phyloP scores from a whole-genome alignment of 768 basidiomycete genomes.

The Amanita polypyramis region DNA sequence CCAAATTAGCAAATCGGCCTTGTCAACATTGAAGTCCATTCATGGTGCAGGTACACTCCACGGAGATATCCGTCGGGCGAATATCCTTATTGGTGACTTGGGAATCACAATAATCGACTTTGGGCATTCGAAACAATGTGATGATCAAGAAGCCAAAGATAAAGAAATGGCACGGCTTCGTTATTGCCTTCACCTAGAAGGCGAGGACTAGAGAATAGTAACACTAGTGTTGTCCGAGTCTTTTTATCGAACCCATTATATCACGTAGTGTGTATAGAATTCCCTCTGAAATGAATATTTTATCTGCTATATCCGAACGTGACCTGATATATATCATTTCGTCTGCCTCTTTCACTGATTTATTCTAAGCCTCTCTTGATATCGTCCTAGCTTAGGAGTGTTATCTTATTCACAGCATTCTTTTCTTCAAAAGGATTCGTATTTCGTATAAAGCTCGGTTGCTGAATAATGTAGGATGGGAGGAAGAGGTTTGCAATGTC shows the following conservation, averaged over 20 bases:
- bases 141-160: slow-evolving; percentile 13
- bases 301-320: neutral
- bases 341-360: neutral
- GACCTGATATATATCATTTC: neutral
- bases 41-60: slow-evolving; percentile 13
- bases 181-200: slow-evolving; percentile 7
- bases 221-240: neutral
- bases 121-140: slow-evolving; percentile 10
- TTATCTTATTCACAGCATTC: neutral
- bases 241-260: neutral
- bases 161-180: slow-evolving; percentile 10
- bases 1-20: slow-evolving; percentile 10
- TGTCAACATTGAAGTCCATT: slow-evolving; percentile 12
- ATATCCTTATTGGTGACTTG: slow-evolving; percentile 12
- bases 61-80: slow-evolving; percentile 12
- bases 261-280: slow-evolving; percentile 1
- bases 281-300: neutral
- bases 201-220: slow-evolving; percentile 4
- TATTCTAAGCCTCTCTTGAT: neutral
- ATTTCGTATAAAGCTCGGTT: no score
- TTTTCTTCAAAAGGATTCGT: no score
- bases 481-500: no score
- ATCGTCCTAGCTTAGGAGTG: neutral
- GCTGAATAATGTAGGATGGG: no score
- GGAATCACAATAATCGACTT: slow-evolving; percentile 14